Evolutionary conservation across 2,329 filamentous ascomycete species (phyloP).

Genomic region (Capronia coronata): DNA sequence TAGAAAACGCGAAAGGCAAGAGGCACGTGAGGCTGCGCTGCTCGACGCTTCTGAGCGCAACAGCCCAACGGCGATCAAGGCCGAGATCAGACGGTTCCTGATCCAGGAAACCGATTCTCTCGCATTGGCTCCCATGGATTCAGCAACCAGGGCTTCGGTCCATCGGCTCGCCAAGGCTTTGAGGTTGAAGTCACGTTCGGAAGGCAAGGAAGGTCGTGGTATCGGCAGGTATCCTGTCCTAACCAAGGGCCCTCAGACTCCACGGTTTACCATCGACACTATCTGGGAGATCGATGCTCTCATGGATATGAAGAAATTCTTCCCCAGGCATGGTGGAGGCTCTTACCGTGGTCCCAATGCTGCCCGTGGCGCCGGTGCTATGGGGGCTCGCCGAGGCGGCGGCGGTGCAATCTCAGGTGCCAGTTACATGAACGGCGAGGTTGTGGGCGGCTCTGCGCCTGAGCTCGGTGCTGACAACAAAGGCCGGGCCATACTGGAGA

Average conservation of each 20-base stretch:
- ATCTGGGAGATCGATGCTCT: conserved; percentile 42
- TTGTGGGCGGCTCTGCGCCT: conserved; percentile 77
- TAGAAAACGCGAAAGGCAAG: conserved; percentile 64
- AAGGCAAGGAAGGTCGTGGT: conserved; percentile 65
- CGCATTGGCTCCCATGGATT: conserved; percentile 76
- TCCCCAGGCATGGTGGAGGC: conserved; percentile 18
- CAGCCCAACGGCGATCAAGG: conserved; percentile 60
- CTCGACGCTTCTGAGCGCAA: conserved; percentile 50
- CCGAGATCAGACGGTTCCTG: conserved; percentile 52
- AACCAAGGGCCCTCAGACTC: conserved; percentile 64
- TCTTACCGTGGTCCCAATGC: conserved; percentile 8
- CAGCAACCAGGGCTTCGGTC: conserved; percentile 65
- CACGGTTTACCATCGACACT: conserved; percentile 52
- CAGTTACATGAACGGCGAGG: conserved; percentile 72
- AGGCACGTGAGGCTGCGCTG: conserved; percentile 59
- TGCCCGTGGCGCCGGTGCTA: conserved; percentile 25
- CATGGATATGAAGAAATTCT: conserved; percentile 26
- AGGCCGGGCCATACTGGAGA: conserved; percentile 81
- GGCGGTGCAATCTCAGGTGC: conserved; percentile 43
- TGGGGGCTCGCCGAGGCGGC: conserved; percentile 30
- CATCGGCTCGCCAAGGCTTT: conserved; percentile 72
- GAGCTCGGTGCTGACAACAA: conserved; percentile 78
- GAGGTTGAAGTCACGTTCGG: conserved; percentile 75
- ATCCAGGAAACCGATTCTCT: conserved; percentile 38
- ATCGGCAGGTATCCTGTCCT: conserved; percentile 68